phyloP scores from a whole-genome alignment of 2,329 filamentous ascomycete species.

The Colletotrichum spaethianum region DNA sequence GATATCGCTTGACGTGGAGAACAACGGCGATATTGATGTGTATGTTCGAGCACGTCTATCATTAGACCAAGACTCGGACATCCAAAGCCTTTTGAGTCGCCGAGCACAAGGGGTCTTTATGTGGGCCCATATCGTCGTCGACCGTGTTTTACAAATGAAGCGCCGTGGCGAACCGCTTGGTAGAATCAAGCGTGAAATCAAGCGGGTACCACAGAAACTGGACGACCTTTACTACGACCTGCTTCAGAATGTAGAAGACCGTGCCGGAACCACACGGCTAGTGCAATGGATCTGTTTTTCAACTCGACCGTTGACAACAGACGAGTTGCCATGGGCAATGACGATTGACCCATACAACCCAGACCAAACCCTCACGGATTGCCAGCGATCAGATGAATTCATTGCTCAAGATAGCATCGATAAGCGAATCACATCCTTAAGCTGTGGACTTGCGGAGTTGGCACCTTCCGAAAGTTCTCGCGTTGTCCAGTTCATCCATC shows the following conservation, averaged over 20 bases:
- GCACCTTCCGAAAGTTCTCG: constrained; percentile 38
- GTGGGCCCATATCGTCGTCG: background rate
- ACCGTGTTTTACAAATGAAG: background rate
- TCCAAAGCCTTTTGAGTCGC: background rate
- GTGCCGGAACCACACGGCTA: background rate
- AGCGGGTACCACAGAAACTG: background rate
- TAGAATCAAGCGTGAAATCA: background rate
- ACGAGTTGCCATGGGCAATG: background rate
- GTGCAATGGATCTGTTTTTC: background rate
- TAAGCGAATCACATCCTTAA: constrained; percentile 43
- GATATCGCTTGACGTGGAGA: background rate
- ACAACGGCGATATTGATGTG: background rate
- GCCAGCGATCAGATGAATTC: background rate
- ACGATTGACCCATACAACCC: background rate
- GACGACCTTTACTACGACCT: background rate
- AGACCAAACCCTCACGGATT: background rate
- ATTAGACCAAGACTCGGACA: background rate
- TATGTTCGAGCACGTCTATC: background rate
- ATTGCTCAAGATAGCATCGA: constrained; percentile 34
- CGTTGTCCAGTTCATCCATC: constrained; percentile 52
- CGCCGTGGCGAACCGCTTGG: background rate
- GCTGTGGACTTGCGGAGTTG: constrained; percentile 41
- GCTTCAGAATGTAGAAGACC: background rate
- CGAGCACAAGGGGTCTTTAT: background rate
- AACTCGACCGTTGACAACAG: background rate